phyloP scores from a whole-genome alignment of 2,329 filamentous ascomycete genomes.

The Didymella keratinophila region DNA sequence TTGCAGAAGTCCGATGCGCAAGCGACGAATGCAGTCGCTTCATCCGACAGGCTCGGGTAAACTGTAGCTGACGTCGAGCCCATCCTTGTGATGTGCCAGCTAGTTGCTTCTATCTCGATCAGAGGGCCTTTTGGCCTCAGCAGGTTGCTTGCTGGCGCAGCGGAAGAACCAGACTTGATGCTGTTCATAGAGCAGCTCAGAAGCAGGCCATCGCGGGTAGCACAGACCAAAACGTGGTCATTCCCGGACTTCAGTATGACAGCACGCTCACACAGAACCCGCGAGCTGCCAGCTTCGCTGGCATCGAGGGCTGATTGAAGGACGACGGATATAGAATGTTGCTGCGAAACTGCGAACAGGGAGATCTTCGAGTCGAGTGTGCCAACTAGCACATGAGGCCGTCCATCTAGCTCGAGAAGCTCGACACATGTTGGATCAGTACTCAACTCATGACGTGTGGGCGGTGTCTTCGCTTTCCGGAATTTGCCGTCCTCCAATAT shows the following conservation, averaged over 20 bases:
- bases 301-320: slow-evolving; percentile 24
- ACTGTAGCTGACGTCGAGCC: slow-evolving; percentile 42
- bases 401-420: slow-evolving; percentile 33
- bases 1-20: slow-evolving; percentile 51
- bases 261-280: slow-evolving; percentile 43
- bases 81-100: slow-evolving; percentile 31
- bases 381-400: slow-evolving; percentile 38
- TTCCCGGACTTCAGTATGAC: slow-evolving; percentile 28
- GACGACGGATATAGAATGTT: slow-evolving; percentile 13
- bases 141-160: not conserved
- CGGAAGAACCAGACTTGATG: not conserved
- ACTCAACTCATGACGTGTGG: slow-evolving; percentile 27
- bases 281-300: slow-evolving; percentile 7
- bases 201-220: slow-evolving; percentile 47
- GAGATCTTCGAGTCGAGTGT: slow-evolving; percentile 36
- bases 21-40: slow-evolving; percentile 45
- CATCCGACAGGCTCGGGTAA: slow-evolving; percentile 32
- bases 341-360: slow-evolving; percentile 31
- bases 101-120: not conserved
- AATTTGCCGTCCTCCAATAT: slow-evolving; percentile 31
- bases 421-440: slow-evolving; percentile 47
- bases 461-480: slow-evolving; percentile 4
- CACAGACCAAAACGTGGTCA: slow-evolving; percentile 41
- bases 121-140: too few relatives aligned
- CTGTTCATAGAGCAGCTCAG: slow-evolving; percentile 20